Conservation (phyloP, 2,329 filamentous ascomycete species). For the Pestalotiopsis sp. region DNA sequence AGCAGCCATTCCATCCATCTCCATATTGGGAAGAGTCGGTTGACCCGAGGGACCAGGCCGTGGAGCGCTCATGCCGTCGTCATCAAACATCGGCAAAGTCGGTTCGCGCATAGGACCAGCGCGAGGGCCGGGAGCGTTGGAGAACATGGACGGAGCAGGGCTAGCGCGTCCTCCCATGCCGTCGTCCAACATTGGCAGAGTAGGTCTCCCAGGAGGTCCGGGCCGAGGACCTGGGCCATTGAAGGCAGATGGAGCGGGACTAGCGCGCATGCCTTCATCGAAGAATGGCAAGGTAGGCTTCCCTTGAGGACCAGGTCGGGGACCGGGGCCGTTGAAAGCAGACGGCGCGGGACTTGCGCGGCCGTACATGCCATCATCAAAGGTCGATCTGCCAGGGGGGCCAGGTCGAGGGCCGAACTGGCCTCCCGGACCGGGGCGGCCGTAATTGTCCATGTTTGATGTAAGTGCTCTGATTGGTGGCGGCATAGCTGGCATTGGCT, state of each 20-base stretch:
- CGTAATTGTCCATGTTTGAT: conserved; percentile 34
- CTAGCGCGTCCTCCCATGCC: conserved; percentile 14
- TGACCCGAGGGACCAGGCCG: conserved; percentile 7
- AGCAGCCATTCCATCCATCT: neutral
- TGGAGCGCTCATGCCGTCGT: conserved; percentile 21
- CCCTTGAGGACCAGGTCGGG: neutral
- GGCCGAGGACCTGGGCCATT: conserved; percentile 19
- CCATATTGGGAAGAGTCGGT: neutral
- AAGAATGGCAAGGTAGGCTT: conserved; percentile 18
- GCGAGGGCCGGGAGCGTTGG: neutral
- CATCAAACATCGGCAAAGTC: conserved; percentile 15
- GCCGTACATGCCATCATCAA: conserved; percentile 29
- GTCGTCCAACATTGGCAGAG: conserved; percentile 1
- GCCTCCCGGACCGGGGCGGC: conserved; percentile 25
- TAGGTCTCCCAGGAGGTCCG: conserved; percentile 9
- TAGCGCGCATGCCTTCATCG: conserved; percentile 31
- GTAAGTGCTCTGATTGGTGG: conserved; percentile 35
- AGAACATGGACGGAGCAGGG: conserved; percentile 32
- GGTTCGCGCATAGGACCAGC: conserved; percentile 7
- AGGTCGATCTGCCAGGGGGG: conserved; percentile 23
- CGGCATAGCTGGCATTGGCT: conserved; percentile 33
- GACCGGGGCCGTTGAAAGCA: conserved; percentile 17
- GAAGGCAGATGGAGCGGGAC: conserved; percentile 34
- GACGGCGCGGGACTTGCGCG: conserved; percentile 38
- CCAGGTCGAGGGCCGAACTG: conserved; percentile 23